These are phyloP conservation scores for Hyphopichia wangnamkhiaoensis DNA, from an alignment of 1,139 yeast genomes.

Conservation along the genomic window DNA sequence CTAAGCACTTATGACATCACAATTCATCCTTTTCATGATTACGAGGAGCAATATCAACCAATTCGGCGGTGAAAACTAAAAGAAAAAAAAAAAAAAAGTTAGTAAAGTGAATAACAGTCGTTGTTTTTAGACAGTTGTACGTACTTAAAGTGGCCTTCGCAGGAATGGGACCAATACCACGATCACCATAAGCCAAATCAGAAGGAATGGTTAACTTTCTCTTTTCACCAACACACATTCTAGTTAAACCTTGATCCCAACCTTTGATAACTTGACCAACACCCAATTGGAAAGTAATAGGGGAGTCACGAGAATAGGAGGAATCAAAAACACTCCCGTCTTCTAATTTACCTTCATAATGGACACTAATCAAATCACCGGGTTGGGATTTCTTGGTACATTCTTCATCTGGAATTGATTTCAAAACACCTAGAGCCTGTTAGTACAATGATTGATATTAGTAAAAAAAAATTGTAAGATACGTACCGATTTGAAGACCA, in stretches of 20 bases:
- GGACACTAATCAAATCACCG: conserved; percentile 72
- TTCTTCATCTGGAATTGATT: conserved; percentile 46
- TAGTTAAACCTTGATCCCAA: conserved; percentile 79
- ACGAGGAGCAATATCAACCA: conserved; percentile 49
- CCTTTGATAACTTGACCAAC: conserved; percentile 78
- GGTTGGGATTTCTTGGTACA: conserved; percentile 57
- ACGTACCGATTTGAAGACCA: conserved; percentile 31
- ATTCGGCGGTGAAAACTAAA: conserved; percentile 53
- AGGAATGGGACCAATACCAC: conserved; percentile 81
- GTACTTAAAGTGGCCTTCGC: conserved; percentile 62
- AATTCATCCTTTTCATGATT: conserved; percentile 13
- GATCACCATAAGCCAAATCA: conserved; percentile 70
- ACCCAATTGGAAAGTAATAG: conserved; percentile 71
- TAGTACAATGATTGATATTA: not conserved
- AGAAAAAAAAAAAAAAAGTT: conserved; percentile 9
- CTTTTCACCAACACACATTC: conserved; percentile 87
- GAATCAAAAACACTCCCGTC: conserved; percentile 76
- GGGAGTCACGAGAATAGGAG: conserved; percentile 63
- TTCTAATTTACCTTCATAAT: conserved; percentile 69
- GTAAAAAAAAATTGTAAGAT: conserved; percentile 10
- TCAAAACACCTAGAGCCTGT: conserved; percentile 34
- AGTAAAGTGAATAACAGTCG: conserved; percentile 11
- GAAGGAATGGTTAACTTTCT: conserved; percentile 79
- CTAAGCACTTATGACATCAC: conserved; percentile 2
- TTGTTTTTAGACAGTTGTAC: conserved; percentile 11